Evolutionary conservation across 495 filamentous ascomycete genomes (phyloP).

Genomic region (Tetracladium setigerum): DNA sequence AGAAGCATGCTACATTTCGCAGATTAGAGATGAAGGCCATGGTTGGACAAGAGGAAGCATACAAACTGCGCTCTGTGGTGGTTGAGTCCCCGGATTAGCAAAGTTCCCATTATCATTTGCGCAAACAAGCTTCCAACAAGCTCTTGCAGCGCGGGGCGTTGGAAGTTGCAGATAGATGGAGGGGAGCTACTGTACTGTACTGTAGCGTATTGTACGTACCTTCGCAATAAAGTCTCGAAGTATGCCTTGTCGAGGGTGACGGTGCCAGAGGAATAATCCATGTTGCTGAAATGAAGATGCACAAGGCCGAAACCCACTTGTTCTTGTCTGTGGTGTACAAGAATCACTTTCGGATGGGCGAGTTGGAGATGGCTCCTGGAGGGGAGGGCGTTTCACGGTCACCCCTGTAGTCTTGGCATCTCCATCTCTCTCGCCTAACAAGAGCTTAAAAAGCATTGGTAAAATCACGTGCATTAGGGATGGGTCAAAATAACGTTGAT

Average conservation of each 20-base stretch:
- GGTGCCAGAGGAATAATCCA: constrained; percentile 22
- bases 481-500: too few relatives aligned
- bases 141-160: background rate
- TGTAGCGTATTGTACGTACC: too few relatives aligned
- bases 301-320: too few relatives aligned
- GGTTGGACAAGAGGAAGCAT: constrained; percentile 1
- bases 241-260: constrained; percentile 45
- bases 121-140: constrained; percentile 2
- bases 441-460: too few relatives aligned
- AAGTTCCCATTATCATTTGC: background rate
- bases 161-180: background rate
- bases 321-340: too few relatives aligned
- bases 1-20: constrained; percentile 30
- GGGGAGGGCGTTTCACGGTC: too few relatives aligned
- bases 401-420: too few relatives aligned
- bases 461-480: too few relatives aligned
- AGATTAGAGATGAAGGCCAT: background rate
- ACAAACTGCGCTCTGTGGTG: constrained; percentile 21
- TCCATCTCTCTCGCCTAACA: too few relatives aligned
- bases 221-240: constrained; percentile 44
- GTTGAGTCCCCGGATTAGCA: constrained; percentile 13
- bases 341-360: too few relatives aligned
- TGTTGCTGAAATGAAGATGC: constrained; percentile 1
- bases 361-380: too few relatives aligned
- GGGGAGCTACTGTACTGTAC: background rate